phyloP scores from a whole-genome alignment of 2,329 filamentous ascomycete genomes.

The Cladosporium phlei region DNA sequence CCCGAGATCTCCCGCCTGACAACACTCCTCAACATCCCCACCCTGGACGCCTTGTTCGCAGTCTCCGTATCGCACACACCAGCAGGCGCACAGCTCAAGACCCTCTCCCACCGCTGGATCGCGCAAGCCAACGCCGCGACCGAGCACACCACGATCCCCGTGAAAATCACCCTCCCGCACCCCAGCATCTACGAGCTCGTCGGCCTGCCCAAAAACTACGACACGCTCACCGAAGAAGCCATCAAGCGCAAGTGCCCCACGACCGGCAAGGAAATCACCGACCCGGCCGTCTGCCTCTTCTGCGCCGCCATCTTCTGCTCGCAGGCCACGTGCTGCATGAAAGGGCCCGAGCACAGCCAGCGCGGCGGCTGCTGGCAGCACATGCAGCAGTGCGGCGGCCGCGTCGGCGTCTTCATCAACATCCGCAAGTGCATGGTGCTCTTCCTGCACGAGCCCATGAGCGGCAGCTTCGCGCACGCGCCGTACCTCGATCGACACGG shows the following conservation, averaged over 20 bases:
- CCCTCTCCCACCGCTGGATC: slow-evolving; percentile 66
- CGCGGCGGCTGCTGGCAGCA: slow-evolving; percentile 85
- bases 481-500: slow-evolving; percentile 96
- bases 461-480: slow-evolving; percentile 79
- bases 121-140: slow-evolving; percentile 45
- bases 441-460: slow-evolving; percentile 70
- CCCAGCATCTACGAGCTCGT: slow-evolving; percentile 92
- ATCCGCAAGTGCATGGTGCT: slow-evolving; percentile 92
- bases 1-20: slow-evolving; percentile 75
- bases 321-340: slow-evolving; percentile 86
- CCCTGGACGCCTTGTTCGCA: slow-evolving; percentile 71
- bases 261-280: slow-evolving; percentile 83
- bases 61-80: slow-evolving; percentile 44
- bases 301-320: slow-evolving; percentile 97
- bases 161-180: slow-evolving; percentile 59
- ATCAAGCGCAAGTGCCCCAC: slow-evolving; percentile 79
- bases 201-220: slow-evolving; percentile 85
- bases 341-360: slow-evolving; percentile 38
- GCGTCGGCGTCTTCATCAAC: slow-evolving; percentile 91
- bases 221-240: slow-evolving; percentile 86
- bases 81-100: slow-evolving; percentile 41
- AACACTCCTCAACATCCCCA: slow-evolving; percentile 68
- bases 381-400: slow-evolving; percentile 80
- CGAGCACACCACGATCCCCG: slow-evolving; percentile 33
- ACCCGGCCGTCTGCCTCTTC: slow-evolving; percentile 87